Evolutionary conservation across 768 basidiomycete species (phyloP).

Genomic region (Candolleomyces eurysporus): DNA sequence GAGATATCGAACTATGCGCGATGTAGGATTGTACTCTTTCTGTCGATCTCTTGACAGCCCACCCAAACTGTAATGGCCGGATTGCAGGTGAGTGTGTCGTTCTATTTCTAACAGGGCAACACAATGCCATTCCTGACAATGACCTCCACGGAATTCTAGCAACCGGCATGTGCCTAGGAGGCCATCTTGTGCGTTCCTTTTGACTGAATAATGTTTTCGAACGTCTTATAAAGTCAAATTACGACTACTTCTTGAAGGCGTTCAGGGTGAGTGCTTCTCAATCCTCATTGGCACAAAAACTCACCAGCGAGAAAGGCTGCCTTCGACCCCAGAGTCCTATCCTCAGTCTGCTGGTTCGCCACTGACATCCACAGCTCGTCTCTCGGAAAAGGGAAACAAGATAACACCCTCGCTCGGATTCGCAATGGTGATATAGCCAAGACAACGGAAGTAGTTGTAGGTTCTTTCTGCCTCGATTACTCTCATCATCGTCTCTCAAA

Average conservation of each 20-base stretch:
- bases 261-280: constrained; percentile 32
- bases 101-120: background rate
- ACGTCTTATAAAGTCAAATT: background rate
- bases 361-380: constrained; percentile 91
- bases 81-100: constrained; percentile 61
- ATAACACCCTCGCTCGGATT: constrained; percentile 77
- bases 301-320: constrained; percentile 56
- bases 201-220: background rate
- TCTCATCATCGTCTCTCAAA: background rate
- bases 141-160: constrained; percentile 33
- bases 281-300: background rate
- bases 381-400: constrained; percentile 80
- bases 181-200: constrained; percentile 58
- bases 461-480: constrained; percentile 19
- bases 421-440: constrained; percentile 70
- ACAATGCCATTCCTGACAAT: background rate
- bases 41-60: constrained; percentile 68
- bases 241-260: constrained; percentile 24
- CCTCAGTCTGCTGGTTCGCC: constrained; percentile 92
- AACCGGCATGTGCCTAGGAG: constrained; percentile 91
- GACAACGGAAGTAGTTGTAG: constrained; percentile 82
- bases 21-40: constrained; percentile 73
- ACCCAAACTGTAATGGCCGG: constrained; percentile 86
- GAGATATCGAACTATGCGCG: background rate
- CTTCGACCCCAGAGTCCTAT: constrained; percentile 78